Base-by-base conservation (phyloP, 495 filamentous ascomycete genomes). In the Penicillium tannophilum region DNA sequence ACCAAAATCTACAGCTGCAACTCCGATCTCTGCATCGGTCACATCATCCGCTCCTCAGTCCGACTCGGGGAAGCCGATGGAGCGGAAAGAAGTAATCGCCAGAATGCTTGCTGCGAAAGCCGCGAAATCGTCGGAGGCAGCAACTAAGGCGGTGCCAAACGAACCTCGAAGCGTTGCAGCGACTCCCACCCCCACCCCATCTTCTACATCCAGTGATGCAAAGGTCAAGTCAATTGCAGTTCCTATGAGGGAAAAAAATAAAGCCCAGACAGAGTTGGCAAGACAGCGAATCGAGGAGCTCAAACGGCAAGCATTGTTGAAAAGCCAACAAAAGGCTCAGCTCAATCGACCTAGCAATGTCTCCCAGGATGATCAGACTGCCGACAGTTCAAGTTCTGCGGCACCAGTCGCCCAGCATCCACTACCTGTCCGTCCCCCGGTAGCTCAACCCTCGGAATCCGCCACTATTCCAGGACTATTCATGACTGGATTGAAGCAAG, bases 11-110 rank as follows among this genome's bases (percentile, higher is more conserved):
- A 24, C 49, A 17, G 30, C 23, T 6, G 49, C 52, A 45, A 20
- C 36, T 35, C 20, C 23, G 7, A 7, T 23, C 20, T 17, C 16
- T 39, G 20, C 45, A 11, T 30, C 35, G 1, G 6, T 35, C 19
- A 28, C 60, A 50, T 52, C 54, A 20, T 36, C 63, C 42, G 30
- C 54, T 0, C 2, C 65, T 24, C n/a, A 62, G 11, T 52, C 61
- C 16, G 62, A 67, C 2, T 19, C 63, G 7, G 59, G 57, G 4
- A 86, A 84, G 61, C 79, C 84, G 8, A 76, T 91, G 63, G 88
- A 90, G 62, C 81, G 90, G 30, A 91, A 91, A 61, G 88, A 91
- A 59, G 82, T 90, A 42, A 90, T 90, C 63, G 88, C 89, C 17
- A 82, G 85, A 44, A 84, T 91, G 66, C 78, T 90, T 49, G 89